phyloP scores from a whole-genome alignment of 768 basidiomycete species.

The Boletus sp. region DNA sequence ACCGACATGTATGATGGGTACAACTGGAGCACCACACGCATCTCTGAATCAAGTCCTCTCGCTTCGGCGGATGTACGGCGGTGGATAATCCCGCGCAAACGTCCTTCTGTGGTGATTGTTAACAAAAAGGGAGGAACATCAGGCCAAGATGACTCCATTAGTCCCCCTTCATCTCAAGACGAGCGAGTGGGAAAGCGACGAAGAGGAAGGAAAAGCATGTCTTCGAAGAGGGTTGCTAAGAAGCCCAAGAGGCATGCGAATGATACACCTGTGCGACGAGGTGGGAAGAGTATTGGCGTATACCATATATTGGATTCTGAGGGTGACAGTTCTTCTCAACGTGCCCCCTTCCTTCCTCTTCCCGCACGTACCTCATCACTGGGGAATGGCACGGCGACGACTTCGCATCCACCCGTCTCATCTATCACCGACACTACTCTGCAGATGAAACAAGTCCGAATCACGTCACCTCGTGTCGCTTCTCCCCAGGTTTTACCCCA shows the following conservation, averaged over 20 bases:
- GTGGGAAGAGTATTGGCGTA: neutral
- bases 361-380: neutral
- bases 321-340: neutral
- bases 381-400: neutral
- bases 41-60: constrained; percentile 7
- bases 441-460: constrained; percentile 14
- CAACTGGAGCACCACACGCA: constrained; percentile 10
- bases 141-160: neutral
- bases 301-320: neutral
- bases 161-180: constrained; percentile 5
- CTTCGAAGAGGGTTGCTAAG: constrained; percentile 6
- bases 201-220: constrained; percentile 5
- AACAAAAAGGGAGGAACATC: no score
- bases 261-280: constrained; percentile 10
- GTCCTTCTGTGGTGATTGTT: constrained; percentile 17
- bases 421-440: constrained; percentile 4
- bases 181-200: constrained; percentile 17
- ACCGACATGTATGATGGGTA: constrained; percentile 16
- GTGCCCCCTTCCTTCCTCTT: neutral
- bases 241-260: constrained; percentile 10
- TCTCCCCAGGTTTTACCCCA: constrained; percentile 6
- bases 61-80: constrained; percentile 1
- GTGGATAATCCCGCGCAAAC: constrained; percentile 23
- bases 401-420: constrained; percentile 3
- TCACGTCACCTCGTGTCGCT: constrained; percentile 12